These are phyloP conservation scores for Solanum neorickii DNA, from an alignment of 257 asterid species.

Conservation along the genomic window DNA sequence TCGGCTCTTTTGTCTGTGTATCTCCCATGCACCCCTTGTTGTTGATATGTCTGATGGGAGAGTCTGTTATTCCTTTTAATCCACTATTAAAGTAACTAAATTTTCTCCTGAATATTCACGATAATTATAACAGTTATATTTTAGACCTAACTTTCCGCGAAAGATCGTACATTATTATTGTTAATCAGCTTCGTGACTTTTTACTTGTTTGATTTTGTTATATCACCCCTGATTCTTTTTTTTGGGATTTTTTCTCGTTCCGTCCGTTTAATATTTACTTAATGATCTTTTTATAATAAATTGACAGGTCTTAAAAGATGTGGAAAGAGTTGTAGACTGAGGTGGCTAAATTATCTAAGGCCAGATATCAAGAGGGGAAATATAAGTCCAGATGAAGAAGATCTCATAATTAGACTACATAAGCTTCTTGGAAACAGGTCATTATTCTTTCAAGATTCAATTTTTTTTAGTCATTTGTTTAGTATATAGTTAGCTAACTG, in stretches of 20 bases:
- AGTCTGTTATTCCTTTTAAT: neutral
- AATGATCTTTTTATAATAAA: neutral
- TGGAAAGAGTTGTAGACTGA: neutral
- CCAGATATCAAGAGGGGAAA: neutral
- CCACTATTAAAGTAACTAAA: neutral
- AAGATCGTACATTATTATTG: neutral
- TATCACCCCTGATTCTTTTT: neutral
- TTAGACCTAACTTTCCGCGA: too few species aligned
- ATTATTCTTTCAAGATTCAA: neutral
- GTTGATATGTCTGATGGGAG: neutral
- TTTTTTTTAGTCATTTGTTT: neutral
- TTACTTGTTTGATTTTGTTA: neutral
- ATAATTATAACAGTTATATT: neutral
- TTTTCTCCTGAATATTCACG: neutral
- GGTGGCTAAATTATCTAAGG: neutral
- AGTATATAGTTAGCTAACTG: neutral
- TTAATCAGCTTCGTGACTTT: neutral
- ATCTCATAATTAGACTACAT: neutral
- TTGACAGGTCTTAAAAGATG: neutral
- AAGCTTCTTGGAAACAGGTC: slow-evolving; percentile 1
- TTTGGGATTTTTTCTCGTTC: neutral
- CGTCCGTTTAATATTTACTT: neutral
- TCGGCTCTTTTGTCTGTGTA: neutral
- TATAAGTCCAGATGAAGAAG: neutral
- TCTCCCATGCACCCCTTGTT: neutral